Base-by-base conservation (phyloP, 352 stramenopile species). In the Pythium utonaiense region DNA sequence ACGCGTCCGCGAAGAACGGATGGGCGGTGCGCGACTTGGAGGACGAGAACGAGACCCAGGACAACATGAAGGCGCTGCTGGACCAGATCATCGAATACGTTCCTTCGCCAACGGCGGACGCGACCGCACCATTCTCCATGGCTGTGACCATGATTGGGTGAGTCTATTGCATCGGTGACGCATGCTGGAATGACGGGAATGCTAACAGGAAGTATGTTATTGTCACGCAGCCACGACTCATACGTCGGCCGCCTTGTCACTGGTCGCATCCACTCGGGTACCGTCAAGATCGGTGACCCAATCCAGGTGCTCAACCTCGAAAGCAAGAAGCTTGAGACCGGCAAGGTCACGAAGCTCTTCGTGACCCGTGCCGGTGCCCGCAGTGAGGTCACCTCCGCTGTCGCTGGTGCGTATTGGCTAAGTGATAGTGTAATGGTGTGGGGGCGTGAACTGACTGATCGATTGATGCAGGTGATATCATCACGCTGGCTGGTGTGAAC, bases 161-260 rank as follows among this genome's bases (percentile, higher is more conserved):
- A 47, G 73, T 58, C 9, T 17, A 33, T 6, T 30, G 14, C 30
- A 36, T 19, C 7, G 13, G 0, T 19, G 24, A 31, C 9, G 2
- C 16, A 14, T 12, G 12, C 10, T 50, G 13, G 41, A 17, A 52
- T 54, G 34, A 50, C 51, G 24, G 47, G 9, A 51, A 6, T 33
- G 22, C 42, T 51, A 10, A 40, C 12, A 22, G 6, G 12, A n/a
- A 40, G 34, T 6, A 13, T 44, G n/a, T 34, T 33, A 12, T 44
- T 19, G 6, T 24, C 33, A 2, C 51, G 16, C 97, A 84, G 93
- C 86, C 78, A 98, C 85, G 97, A 99, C 77, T 78, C 96, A 62
- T 99, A 99, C 81, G 98, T 99, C 60, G 97, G 97, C 13, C 86
- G 86, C 61, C 88, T 99, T 38, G 96, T 95, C 45, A 99, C 98